These are phyloP conservation scores for Diaporthe ilicicola DNA, from an alignment of 2,329 filamentous ascomycete genomes.

Conservation along the genomic window DNA sequence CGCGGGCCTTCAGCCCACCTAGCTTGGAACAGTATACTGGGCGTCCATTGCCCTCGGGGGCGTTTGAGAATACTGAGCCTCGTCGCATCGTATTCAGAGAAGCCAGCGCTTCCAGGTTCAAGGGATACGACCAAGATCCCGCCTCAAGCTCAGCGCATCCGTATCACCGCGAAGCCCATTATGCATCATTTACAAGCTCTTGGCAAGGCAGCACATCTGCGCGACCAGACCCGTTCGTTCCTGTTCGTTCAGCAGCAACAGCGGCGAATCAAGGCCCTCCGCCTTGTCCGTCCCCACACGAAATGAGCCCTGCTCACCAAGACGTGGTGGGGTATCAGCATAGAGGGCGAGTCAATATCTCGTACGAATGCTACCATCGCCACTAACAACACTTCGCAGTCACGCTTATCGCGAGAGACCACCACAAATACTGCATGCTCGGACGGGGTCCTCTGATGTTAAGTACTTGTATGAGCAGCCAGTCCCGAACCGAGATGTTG, in stretches of 20 bases:
- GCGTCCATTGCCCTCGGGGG: background rate
- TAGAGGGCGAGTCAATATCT: constrained; percentile 32
- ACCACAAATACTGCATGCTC: background rate
- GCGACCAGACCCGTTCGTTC: background rate
- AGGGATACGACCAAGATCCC: background rate
- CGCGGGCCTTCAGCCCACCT: constrained; percentile 27
- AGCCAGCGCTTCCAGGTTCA: constrained; percentile 26
- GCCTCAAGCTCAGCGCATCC: constrained; percentile 11
- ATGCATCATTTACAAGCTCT: background rate
- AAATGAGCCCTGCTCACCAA: background rate
- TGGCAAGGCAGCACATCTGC: constrained; percentile 17
- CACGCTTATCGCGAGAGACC: constrained; percentile 13
- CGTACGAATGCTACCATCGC: background rate
- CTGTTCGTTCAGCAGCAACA: background rate
- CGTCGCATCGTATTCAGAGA: constrained; percentile 24
- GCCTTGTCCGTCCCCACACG: constrained; percentile 6
- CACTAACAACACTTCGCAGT: constrained; percentile 26
- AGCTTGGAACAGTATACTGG: constrained; percentile 5
- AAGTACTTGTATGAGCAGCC: constrained; percentile 31
- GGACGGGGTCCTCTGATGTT: constrained; percentile 11
- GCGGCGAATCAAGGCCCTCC: background rate
- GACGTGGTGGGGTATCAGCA: constrained; percentile 2
- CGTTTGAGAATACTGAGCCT: constrained; percentile 6
- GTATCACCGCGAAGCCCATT: constrained; percentile 20
- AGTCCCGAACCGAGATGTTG: constrained; percentile 20